These are phyloP conservation scores for Salix purpurea DNA, from an alignment of 345 rosid species.

Conservation along the genomic window DNA sequence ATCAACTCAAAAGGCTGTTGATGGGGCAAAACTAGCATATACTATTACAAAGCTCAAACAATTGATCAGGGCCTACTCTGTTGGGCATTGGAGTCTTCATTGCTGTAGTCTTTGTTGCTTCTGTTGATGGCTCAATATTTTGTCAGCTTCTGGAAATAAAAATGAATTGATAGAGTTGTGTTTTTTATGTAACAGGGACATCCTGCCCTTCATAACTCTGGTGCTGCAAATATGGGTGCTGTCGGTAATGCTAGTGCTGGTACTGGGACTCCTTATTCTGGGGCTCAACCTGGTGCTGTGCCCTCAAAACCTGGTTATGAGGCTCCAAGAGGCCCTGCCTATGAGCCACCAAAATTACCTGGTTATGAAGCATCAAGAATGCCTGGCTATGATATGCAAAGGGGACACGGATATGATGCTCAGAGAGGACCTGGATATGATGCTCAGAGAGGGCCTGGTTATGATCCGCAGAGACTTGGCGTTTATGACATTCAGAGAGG, in stretches of 20 bases:
- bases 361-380: conserved; percentile 25
- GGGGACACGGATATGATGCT: conserved; percentile 11
- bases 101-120: neutral
- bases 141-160: neutral
- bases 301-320: conserved; percentile 31
- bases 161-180: conserved; percentile 10
- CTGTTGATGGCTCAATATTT: neutral
- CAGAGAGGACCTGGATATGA: conserved; percentile 22
- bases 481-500: conserved; percentile 35
- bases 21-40: no score
- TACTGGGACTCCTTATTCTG: conserved; percentile 36
- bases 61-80: neutral
- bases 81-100: neutral
- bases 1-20: no score
- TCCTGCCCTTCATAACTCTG: conserved; percentile 23
- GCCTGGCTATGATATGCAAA: conserved; percentile 7
- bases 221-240: conserved; percentile 23
- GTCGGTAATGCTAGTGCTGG: conserved; percentile 27
- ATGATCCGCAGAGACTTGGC: conserved; percentile 14
- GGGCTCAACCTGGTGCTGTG: conserved; percentile 53
- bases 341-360: conserved; percentile 32
- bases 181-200: conserved; percentile 39
- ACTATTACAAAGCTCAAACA: no score
- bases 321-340: conserved; percentile 24
- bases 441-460: conserved; percentile 18